Evolutionary conservation across 1,284 basidiomycete species (phyloP).

Genomic region (Wallemia hederae): DNA sequence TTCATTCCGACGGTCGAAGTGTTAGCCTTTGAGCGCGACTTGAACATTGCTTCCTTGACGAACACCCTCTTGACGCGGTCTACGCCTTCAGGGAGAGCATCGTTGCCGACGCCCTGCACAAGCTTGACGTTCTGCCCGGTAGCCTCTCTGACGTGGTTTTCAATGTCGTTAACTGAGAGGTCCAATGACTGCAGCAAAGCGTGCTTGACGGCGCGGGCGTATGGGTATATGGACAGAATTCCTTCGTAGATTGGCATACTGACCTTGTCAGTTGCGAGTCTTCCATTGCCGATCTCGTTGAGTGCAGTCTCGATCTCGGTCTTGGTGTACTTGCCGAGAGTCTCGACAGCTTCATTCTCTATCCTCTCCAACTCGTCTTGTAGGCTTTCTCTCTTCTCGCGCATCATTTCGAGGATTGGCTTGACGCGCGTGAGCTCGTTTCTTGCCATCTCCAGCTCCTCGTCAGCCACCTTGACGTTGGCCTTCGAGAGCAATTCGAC

Average conservation of each 20-base stretch:
- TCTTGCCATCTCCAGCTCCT: slow-evolving; percentile 46
- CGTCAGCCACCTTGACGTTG: slow-evolving; percentile 56
- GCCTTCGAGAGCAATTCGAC: slow-evolving; percentile 59
- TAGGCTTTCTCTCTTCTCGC: slow-evolving; percentile 35
- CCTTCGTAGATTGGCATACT: slow-evolving; percentile 60
- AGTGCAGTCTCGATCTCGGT: slow-evolving; percentile 32
- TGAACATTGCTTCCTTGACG: slow-evolving; percentile 90
- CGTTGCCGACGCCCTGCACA: slow-evolving; percentile 41
- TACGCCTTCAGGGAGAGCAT: slow-evolving; percentile 51
- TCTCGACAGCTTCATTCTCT: slow-evolving; percentile 25
- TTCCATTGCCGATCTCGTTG: slow-evolving; percentile 44
- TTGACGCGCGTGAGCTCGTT: slow-evolving; percentile 38
- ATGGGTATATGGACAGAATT: slow-evolving; percentile 59
- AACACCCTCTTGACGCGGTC: slow-evolving; percentile 56
- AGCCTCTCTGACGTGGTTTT: slow-evolving; percentile 47
- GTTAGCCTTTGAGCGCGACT: slow-evolving; percentile 16
- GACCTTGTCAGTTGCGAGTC: slow-evolving; percentile 23
- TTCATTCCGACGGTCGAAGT: slow-evolving; percentile 12
- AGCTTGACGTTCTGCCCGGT: slow-evolving; percentile 39
- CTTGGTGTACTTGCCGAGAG: slow-evolving; percentile 25
- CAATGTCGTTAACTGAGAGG: slow-evolving; percentile 44
- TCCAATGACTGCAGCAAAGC: slow-evolving; percentile 58
- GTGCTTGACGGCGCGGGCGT: slow-evolving; percentile 52
- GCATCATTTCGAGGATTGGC: slow-evolving; percentile 68
- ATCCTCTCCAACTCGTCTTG: slow-evolving; percentile 48